Evolutionary conservation across 345 rosid genomes (phyloP).

Genomic region (Barbarea vulgaris): DNA sequence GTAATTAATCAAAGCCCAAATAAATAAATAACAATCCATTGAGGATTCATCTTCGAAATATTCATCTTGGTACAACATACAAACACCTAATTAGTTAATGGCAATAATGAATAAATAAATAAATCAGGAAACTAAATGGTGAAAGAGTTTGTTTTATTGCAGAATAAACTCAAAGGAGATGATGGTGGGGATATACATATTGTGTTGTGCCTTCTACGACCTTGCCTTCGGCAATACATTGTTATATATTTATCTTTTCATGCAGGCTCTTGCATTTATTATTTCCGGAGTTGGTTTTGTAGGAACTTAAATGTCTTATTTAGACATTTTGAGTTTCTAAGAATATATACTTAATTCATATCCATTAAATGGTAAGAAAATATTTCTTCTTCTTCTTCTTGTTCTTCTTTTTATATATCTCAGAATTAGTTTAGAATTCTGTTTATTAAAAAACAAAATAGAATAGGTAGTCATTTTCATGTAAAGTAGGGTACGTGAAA

Average conservation of each 20-base stretch:
- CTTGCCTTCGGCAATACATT: slow-evolving; percentile 55
- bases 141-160: slow-evolving; percentile 26
- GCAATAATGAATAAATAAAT: not conserved
- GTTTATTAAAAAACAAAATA: not conserved
- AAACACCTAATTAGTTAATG: not conserved
- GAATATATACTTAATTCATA: not conserved
- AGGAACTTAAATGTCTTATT: slow-evolving; percentile 49
- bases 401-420: not conserved
- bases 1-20: slow-evolving; percentile 35
- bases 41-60: not conserved
- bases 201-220: slow-evolving; percentile 72
- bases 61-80: not conserved
- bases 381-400: not conserved
- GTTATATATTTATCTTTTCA: slow-evolving; percentile 63
- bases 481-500: not conserved
- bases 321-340: not conserved
- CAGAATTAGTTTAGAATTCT: not conserved
- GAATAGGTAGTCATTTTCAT: not conserved
- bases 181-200: slow-evolving; percentile 67
- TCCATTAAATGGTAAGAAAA: not conserved
- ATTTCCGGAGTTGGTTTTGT: slow-evolving; percentile 69
- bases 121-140: not conserved
- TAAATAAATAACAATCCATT: not conserved
- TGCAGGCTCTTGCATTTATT: slow-evolving; percentile 74
- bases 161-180: slow-evolving; percentile 70